phyloP scores from a whole-genome alignment of 441 rosid genomes.

The Iberis amara region DNA sequence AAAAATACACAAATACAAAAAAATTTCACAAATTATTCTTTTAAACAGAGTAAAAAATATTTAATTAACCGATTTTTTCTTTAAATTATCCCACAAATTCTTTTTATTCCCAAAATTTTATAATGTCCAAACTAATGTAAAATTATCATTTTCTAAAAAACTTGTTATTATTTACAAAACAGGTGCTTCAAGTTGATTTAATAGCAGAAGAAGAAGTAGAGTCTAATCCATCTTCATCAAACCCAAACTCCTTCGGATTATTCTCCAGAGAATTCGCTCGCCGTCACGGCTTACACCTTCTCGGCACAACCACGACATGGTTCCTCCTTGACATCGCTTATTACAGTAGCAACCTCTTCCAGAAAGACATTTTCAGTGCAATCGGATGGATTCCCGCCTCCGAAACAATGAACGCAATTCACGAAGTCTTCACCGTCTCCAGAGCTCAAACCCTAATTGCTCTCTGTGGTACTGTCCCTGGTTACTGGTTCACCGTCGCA shows the following conservation, averaged over 20 bases:
- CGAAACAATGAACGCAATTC: conserved; percentile 34
- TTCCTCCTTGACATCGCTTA: conserved; percentile 51
- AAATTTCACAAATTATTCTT: too few relatives aligned
- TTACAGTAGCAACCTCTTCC: conserved; percentile 53
- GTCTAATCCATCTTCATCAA: not conserved
- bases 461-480: conserved; percentile 43
- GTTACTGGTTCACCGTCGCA: conserved; percentile 45
- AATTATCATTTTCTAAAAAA: too few relatives aligned
- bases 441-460: conserved; percentile 45
- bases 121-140: too few relatives aligned
- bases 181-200: conserved; percentile 41
- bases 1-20: too few relatives aligned
- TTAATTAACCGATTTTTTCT: too few relatives aligned
- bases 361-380: conserved; percentile 42
- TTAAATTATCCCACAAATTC: too few relatives aligned
- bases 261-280: conserved; percentile 35
- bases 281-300: conserved; percentile 48
- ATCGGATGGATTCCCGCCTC: conserved; percentile 44
- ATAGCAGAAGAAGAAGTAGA: conserved; percentile 37
- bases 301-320: conserved; percentile 49
- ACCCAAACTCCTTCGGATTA: conserved; percentile 34
- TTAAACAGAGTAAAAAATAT: too few relatives aligned
- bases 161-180: not conserved
- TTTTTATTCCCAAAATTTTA: too few relatives aligned
- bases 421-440: conserved; percentile 41